Percentiles rank a stretch among this genome's conserved stretches.
Conservation (phyloP, 2,329 filamentous ascomycete genomes). For the Nigrospora oryzae region DNA sequence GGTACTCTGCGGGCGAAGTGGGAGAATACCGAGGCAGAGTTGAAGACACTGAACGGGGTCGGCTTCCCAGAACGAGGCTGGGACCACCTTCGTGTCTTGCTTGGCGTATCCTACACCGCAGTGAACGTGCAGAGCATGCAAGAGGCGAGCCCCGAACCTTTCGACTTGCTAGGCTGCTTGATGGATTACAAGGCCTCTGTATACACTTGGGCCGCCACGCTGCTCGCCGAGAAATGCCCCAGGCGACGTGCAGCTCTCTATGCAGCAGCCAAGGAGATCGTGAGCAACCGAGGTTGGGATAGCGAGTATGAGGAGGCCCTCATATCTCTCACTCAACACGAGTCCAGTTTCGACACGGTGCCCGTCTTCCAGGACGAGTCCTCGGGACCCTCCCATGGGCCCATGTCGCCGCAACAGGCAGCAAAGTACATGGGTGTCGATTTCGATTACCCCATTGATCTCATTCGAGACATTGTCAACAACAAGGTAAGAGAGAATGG, state of each 20-base stretch:
- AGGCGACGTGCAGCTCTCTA: slow-evolving; percentile 13
- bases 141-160: slow-evolving; percentile 8
- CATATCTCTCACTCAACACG: slow-evolving; percentile 15
- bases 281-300: slow-evolving; percentile 9
- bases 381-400: slow-evolving; percentile 4
- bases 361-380: not conserved
- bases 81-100: not conserved
- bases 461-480: slow-evolving; percentile 16
- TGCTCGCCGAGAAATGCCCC: slow-evolving; percentile 14
- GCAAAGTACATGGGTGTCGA: slow-evolving; percentile 15
- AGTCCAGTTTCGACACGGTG: slow-evolving; percentile 9
- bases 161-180: slow-evolving; percentile 17
- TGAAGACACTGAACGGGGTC: slow-evolving; percentile 7
- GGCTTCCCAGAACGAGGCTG: not conserved
- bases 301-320: slow-evolving; percentile 14
- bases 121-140: no score
- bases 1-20: slow-evolving; percentile 22
- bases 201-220: slow-evolving; percentile 19
- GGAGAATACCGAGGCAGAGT: slow-evolving; percentile 17
- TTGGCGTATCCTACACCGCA: no score
- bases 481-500: slow-evolving; percentile 10
- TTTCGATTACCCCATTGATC: slow-evolving; percentile 12
- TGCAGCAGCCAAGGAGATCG: slow-evolving; percentile 10
- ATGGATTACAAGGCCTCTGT: slow-evolving; percentile 11
- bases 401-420: slow-evolving; percentile 15